Percentiles rank a stretch among this genome's conserved stretches.
phyloP scores from a whole-genome alignment of 371 early-diverging fungal genomes.

The Batkoa obscura region DNA sequence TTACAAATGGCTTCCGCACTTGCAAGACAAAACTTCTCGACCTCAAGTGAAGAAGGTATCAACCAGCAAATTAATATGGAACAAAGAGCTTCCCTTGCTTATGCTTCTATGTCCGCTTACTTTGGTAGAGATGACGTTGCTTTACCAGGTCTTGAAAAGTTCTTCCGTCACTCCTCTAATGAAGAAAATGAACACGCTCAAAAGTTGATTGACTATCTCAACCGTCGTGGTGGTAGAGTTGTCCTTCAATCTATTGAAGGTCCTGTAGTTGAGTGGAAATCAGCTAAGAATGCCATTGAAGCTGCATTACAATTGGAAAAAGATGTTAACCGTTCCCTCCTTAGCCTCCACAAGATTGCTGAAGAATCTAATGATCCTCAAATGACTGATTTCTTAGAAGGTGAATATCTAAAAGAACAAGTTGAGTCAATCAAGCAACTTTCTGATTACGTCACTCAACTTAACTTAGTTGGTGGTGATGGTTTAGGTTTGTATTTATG shows the following conservation, averaged over 20 bases:
- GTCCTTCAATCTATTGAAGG: constrained; percentile 18
- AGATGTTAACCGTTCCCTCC: constrained; percentile 35
- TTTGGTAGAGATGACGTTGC: constrained; percentile 26
- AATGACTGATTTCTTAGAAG: constrained; percentile 32
- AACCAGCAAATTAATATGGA: constrained; percentile 42
- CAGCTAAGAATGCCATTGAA: constrained; percentile 41
- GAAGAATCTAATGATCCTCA: constrained; percentile 28
- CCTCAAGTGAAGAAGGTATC: constrained; percentile 37
- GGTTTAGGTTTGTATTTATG: constrained; percentile 17
- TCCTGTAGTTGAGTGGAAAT: constrained; percentile 29
- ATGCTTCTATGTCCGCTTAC: constrained; percentile 35
- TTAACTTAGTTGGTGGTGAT: constrained; percentile 34
- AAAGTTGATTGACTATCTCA: constrained; percentile 34
- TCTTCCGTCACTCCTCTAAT: constrained; percentile 25
- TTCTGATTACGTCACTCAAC: constrained; percentile 39
- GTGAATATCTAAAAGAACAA: constrained; percentile 37
- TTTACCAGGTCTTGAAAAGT: constrained; percentile 39
- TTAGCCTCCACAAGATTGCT: constrained; percentile 28
- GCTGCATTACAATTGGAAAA: constrained; percentile 44
- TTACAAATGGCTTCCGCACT: constrained; percentile 12
- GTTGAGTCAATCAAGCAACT: constrained; percentile 44
- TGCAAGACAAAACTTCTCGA: constrained; percentile 43
- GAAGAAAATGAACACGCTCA: constrained; percentile 35
- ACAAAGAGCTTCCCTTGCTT: constrained; percentile 32
- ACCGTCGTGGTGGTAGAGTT: constrained; percentile 33